Percentiles rank a stretch among this genome's conserved stretches.
Conservation (phyloP, 192 early-diverging fungal genomes). For the Mortierella antarctica region DNA sequence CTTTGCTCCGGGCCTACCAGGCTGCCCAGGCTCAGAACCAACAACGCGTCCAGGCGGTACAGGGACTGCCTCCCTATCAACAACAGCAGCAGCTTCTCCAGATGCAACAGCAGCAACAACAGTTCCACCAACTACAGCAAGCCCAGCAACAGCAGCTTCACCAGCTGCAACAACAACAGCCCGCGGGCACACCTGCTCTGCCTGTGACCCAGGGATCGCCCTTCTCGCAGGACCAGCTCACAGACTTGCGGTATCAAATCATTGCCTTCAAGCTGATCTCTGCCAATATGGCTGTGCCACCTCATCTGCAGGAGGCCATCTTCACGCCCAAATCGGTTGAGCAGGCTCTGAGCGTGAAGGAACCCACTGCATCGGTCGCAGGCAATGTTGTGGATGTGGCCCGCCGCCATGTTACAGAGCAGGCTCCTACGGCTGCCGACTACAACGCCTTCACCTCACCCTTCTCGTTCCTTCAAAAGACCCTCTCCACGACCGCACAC, state of each 20-base stretch:
- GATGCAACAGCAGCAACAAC: conserved; percentile 61
- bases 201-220: conserved; percentile 33
- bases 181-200: conserved; percentile 17
- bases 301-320: conserved; percentile 75
- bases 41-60: conserved; percentile 26
- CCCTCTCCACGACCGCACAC: conserved; percentile 59
- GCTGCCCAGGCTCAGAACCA: conserved; percentile 36
- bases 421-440: conserved; percentile 49
- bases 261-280: conserved; percentile 86
- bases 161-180: conserved; percentile 51
- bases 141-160: conserved; percentile 54
- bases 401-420: conserved; percentile 47
- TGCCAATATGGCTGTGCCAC: conserved; percentile 82
- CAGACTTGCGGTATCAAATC: conserved; percentile 83
- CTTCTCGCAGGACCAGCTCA: conserved; percentile 72
- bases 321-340: conserved; percentile 61
- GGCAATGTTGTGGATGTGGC: conserved; percentile 69
- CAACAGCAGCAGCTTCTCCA: conserved; percentile 56
- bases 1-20: conserved; percentile 62
- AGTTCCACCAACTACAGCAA: conserved; percentile 54
- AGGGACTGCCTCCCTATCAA: conserved; percentile 43
- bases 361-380: conserved; percentile 57
- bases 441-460: conserved; percentile 68
- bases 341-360: conserved; percentile 57
- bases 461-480: conserved; percentile 68